Base-by-base conservation (phyloP, 179 eudicot genomes). In the Patellifolia procumbens region DNA sequence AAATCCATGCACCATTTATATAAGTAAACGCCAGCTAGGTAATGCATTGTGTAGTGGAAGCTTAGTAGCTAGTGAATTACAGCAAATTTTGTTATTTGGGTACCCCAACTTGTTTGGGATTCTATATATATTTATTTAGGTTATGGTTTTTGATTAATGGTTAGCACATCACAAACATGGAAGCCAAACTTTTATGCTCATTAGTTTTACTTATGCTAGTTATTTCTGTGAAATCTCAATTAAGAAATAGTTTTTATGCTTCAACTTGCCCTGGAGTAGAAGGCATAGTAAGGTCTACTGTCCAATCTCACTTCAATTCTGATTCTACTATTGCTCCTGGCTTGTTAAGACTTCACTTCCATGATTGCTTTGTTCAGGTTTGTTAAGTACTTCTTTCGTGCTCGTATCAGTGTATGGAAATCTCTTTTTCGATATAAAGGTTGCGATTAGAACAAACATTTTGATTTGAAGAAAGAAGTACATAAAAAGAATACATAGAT, bases 331-430 rank as follows among this genome's bases (percentile, higher is more conserved):
- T 89, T 72, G 92, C 90, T 73, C 88, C 97, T 72, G 97, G 85
- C 74, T 76, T 92, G 79, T 85, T 92, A 29, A 73, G 97, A 74
- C 89, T 92, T 46, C 89, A 86, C 76, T 92, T 92, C 60, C 97
- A 90, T 76, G 95, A 92, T 56, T 92, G 97, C 70, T 92, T 91
- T 81, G 94, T 91, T 80, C 88, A 87, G 88, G 95, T 90, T 49
- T 45, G 62, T 28, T 24, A 2, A 22, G 16, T 70, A 13, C 13
- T 64, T 61, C 5, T 12, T 46, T 60, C 3, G 11, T 45, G 49
- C 29, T 9, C 29, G 8, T 19, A 1, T 17, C 31, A 2, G 28
- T 24, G 24, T 24, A 1, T 0, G 8, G 20, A 53, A 58, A n/a
- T n/a, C n/a, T n/a, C n/a, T n/a, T n/a, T n/a, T n/a, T n/a, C n/a